Evolutionary conservation across 164 flowering plant genomes (phyloP), one percentile per base, ranked within the genome.

Genomic region (Paratinospora sagittata): DNA sequence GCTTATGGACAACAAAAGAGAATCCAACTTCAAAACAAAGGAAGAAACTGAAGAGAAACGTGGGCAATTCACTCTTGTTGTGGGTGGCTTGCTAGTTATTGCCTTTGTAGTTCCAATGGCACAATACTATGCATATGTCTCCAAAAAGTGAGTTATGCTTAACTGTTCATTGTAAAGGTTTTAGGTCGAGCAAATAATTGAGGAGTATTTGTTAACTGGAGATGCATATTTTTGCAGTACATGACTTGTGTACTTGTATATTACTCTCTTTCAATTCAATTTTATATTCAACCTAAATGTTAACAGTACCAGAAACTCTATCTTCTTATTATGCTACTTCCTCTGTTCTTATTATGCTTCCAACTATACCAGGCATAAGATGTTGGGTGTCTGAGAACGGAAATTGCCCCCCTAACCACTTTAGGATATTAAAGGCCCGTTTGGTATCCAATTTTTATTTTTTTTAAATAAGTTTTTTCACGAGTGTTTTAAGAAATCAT

Each of bases 41-140:
- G 97, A 91, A 82, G 99, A 96, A 84, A 96, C 99, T 1, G 96
- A 89, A 0, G 99, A 91, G 85, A 96, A 96, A 74, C 83, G 99
- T 10, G 96, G 98, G 43, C 99, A 96, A 71, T 96, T 96, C 83
- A 85, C 86, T 69, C 91, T 91, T 71, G 97, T 92, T 0, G 99
- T 96, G 78, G 99, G 99, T 75, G 99, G 98, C 72, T 78, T 96
- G 83, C 72, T 96, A 75, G 98, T 89, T 30, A 89, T 96, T 74
- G 98, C 98, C 24, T 96, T 96, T 74, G 96, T 96, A 69, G 98
- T 96, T 78, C 99, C 99, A 27, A 96, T 96, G 99, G 97, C 94
- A 67, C 98, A 95, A 78, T 95, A 95, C 78, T 92, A 95, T 73
- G 98, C 97, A 13, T 95, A 96, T 79, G 87, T 95, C 76, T 92